Evolutionary conservation across 345 rosid genomes (phyloP).

Genomic region (Cardamine chenopodiifolia): DNA sequence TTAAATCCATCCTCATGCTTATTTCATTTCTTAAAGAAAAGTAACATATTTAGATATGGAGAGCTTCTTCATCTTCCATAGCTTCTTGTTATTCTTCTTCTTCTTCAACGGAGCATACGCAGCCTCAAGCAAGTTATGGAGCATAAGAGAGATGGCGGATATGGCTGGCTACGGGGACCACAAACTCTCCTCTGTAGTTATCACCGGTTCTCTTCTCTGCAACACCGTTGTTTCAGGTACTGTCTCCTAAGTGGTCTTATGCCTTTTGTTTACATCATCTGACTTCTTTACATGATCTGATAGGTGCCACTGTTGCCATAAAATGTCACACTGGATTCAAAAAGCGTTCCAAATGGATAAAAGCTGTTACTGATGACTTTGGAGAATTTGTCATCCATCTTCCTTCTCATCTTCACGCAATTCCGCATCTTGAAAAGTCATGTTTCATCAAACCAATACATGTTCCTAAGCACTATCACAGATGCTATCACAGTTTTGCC

Average conservation of each 20-base stretch:
- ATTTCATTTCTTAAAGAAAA: neutral
- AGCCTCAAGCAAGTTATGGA: conserved; percentile 38
- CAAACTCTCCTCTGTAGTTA: conserved; percentile 43
- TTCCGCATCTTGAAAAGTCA: conserved; percentile 33
- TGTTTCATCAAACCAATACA: conserved; percentile 41
- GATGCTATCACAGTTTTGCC: neutral
- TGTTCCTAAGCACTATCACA: conserved; percentile 28
- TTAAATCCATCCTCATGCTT: conserved; percentile 26
- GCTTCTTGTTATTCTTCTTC: conserved; percentile 44
- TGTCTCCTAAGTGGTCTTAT: neutral
- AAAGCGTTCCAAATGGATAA: conserved; percentile 34
- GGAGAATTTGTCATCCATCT: conserved; percentile 45
- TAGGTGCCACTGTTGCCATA: conserved; percentile 39
- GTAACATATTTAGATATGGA: conserved; percentile 24
- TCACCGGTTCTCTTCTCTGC: conserved; percentile 42
- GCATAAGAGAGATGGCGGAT: conserved; percentile 40
- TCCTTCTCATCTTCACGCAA: conserved; percentile 46
- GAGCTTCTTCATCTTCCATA: conserved; percentile 26
- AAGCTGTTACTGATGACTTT: conserved; percentile 38
- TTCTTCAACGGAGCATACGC: conserved; percentile 40
- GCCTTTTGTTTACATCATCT: neutral
- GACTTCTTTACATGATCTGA: neutral
- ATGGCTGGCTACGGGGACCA: conserved; percentile 46
- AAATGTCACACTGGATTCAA: conserved; percentile 34
- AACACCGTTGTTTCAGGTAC: conserved; percentile 40